These are phyloP conservation scores for Puccinia triticina DNA, from an alignment of 1,284 basidiomycete species.

Conservation along the genomic window DNA sequence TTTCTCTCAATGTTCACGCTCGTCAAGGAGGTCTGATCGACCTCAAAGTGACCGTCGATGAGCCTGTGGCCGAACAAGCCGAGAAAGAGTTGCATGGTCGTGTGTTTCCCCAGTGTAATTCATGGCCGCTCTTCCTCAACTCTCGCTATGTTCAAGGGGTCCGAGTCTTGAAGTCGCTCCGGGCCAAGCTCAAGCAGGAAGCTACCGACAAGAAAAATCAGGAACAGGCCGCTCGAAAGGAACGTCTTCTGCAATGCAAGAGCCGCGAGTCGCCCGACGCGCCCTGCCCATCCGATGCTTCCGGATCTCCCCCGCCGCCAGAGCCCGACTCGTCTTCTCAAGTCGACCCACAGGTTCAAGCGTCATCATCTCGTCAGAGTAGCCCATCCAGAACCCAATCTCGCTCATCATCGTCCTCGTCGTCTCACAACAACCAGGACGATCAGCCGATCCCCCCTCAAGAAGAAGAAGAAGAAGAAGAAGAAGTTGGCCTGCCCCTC, in stretches of 20 bases:
- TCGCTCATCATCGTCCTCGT: neutral
- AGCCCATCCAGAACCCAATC: neutral
- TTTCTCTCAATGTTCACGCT: neutral
- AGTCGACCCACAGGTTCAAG: neutral
- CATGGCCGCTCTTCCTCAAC: slow-evolving; percentile 1
- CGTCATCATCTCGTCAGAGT: neutral
- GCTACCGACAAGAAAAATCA: neutral
- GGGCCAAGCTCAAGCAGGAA: neutral
- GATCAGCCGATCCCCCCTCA: neutral
- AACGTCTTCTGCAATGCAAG: neutral
- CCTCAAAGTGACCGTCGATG: neutral
- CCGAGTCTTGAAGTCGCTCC: neutral
- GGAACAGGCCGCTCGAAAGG: neutral
- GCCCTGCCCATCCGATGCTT: neutral
- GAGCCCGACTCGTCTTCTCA: neutral
- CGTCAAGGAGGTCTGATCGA: neutral
- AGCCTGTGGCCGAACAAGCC: neutral
- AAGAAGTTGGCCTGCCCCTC: slow-evolving; percentile 34
- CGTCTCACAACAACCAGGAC: neutral
- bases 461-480: slow-evolving; percentile 20
- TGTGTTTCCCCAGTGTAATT: neutral
- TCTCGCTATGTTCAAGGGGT: neutral
- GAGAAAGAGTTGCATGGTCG: neutral
- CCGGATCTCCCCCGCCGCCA: neutral
- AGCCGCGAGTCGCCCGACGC: neutral